These are phyloP conservation scores for Monoraphidium neglectum DNA, from an alignment of 139 green algal species.

Conservation along the genomic window DNA sequence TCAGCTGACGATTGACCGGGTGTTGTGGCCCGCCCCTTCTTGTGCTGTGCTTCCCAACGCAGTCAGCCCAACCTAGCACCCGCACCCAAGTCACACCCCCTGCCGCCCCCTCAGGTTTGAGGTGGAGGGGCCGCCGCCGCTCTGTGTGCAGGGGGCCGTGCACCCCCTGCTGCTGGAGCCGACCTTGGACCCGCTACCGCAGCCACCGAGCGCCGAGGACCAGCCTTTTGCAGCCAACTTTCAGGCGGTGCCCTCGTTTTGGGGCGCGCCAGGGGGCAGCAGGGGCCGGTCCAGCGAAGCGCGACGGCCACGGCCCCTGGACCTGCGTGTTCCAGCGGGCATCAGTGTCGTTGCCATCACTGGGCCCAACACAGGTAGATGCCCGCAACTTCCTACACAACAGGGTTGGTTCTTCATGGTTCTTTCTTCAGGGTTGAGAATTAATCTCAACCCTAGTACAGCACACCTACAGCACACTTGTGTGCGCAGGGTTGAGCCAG, in stretches of 20 bases:
- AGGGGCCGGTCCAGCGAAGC: neutral
- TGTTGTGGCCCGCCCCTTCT: too few species aligned
- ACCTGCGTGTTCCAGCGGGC: slow-evolving; percentile 44
- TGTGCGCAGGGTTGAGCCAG: too few species aligned
- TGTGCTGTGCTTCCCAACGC: too few species aligned
- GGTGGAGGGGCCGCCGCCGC: neutral
- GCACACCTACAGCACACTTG: too few species aligned
- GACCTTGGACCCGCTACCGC: slow-evolving; percentile 41
- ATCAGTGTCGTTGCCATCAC: slow-evolving; percentile 59
- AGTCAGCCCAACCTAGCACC: too few species aligned
- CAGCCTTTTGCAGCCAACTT: slow-evolving; percentile 49
- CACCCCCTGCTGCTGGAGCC: slow-evolving; percentile 63
- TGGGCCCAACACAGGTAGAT: slow-evolving; percentile 64
- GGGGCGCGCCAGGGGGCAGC: neutral
- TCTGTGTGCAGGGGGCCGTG: slow-evolving; percentile 39
- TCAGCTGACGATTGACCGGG: too few species aligned
- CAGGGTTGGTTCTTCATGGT: too few species aligned
- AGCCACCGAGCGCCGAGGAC: slow-evolving; percentile 54
- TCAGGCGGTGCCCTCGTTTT: slow-evolving; percentile 13
- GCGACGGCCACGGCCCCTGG: slow-evolving; percentile 37
- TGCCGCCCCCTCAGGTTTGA: too few species aligned
- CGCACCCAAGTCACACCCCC: too few species aligned
- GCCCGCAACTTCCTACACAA: too few species aligned
- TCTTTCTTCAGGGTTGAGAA: too few species aligned
- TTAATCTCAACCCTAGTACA: too few species aligned